Percentiles rank a stretch among this genome's conserved stretches.
Evolutionary conservation across 345 rosid species (phyloP).

Genomic region (Euphorbia lathyris): DNA sequence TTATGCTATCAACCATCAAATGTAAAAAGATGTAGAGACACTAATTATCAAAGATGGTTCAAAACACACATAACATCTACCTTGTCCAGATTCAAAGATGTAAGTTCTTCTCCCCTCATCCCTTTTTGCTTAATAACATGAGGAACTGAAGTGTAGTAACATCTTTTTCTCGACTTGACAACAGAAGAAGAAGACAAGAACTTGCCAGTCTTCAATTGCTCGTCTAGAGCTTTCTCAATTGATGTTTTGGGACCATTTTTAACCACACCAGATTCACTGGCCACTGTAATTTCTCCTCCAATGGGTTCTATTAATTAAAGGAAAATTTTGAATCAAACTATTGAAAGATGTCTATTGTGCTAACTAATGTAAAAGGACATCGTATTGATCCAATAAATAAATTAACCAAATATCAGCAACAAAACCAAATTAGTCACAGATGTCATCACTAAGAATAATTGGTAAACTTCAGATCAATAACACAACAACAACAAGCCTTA

Average conservation of each 20-base stretch:
- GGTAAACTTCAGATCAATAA: neutral
- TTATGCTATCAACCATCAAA: slow-evolving; percentile 16
- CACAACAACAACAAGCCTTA: neutral
- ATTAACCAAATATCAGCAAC: neutral
- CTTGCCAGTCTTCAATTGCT: slow-evolving; percentile 58
- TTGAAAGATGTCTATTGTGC: neutral
- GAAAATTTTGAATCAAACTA: slow-evolving; percentile 6
- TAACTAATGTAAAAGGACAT: neutral
- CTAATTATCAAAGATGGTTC: neutral
- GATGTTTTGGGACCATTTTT: slow-evolving; percentile 42
- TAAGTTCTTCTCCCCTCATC: slow-evolving; percentile 59
- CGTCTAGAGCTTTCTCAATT: slow-evolving; percentile 72
- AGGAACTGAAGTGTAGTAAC: slow-evolving; percentile 79
- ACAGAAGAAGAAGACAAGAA: slow-evolving; percentile 32
- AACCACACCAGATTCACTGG: slow-evolving; percentile 49
- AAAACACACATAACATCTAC: slow-evolving; percentile 28
- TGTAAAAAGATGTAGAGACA: neutral
- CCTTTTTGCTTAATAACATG: slow-evolving; percentile 63
- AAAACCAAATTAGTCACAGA: neutral
- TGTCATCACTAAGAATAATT: neutral
- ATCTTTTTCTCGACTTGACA: slow-evolving; percentile 47
- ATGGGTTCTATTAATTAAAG: slow-evolving; percentile 61
- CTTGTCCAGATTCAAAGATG: slow-evolving; percentile 94
- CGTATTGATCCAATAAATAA: neutral
- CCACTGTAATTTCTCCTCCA: slow-evolving; percentile 85